Conservation (phyloP, 345 rosid species). For the Populus ilicifolia region DNA sequence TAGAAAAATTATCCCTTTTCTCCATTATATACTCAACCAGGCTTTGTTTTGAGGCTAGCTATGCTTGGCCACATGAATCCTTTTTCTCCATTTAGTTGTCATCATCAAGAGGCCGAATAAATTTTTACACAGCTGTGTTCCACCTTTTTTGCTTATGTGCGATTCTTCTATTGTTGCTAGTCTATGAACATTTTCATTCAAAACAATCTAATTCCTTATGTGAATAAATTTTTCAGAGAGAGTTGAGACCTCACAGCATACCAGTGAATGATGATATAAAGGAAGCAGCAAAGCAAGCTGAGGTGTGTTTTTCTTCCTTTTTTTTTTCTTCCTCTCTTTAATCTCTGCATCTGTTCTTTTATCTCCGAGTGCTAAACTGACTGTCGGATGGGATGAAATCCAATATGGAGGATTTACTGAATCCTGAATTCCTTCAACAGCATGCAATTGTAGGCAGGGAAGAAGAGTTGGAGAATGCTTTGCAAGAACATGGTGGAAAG, state of each 20-base stretch:
- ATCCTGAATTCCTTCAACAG: constrained; percentile 63
- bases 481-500: constrained; percentile 51
- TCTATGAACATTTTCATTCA: background rate
- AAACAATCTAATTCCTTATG: background rate
- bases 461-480: constrained; percentile 60
- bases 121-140: background rate
- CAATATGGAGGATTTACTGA: constrained; percentile 47
- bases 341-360: background rate
- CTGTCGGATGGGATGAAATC: constrained; percentile 64
- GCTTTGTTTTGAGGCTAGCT: background rate
- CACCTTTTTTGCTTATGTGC: background rate
- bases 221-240: constrained; percentile 41
- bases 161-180: background rate
- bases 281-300: constrained; percentile 74
- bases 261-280: constrained; percentile 85
- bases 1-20: background rate
- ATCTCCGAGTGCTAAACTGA: constrained; percentile 4
- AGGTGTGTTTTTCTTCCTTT: constrained; percentile 39
- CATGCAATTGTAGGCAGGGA: constrained; percentile 61
- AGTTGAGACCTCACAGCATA: constrained; percentile 67
- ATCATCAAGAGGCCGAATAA: background rate
- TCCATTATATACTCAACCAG: background rate
- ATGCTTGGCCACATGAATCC: background rate
- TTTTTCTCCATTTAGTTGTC: background rate
- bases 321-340: background rate